Evolutionary conservation across 768 basidiomycete genomes (phyloP), one percentile per base, ranked within the genome.

Genomic region (Mycena venus): DNA sequence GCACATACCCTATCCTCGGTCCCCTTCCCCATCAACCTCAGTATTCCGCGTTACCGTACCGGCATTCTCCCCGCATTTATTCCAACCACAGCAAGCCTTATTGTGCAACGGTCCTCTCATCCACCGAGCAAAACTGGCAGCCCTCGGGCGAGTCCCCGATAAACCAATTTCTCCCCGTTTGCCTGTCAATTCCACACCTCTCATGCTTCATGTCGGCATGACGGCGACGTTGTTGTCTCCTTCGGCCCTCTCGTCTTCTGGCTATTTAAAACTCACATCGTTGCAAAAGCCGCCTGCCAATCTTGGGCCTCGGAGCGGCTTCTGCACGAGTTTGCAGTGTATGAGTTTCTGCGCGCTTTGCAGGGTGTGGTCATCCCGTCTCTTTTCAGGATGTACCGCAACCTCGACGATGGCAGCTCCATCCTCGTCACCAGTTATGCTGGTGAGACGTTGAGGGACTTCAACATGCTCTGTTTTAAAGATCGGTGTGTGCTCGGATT

Each of bases 241-340:
- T 65, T 65, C 25, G 64, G 44, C 27, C 49, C 49, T 36, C 49
- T 65, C 49, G 11, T 65, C 47, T 65, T 65, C 27, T 65, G 64
- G 64, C 25, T 65, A 3, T 65, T 65, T 47, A 49, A 65, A 27
- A 27, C 49, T 47, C 47, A 27, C 32, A 38, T 53, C 23, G 64
- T 65, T 53, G 64, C 64, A 4, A 65, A 65, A 34, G 49, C 64
- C 14, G 49, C 49, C 4, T 53, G 53, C 11, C 49, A 53, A 53
- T 29, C 23, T 12, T 34, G 32, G 5, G 49, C 64, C 64, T 55
- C 9, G 49, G 64, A 65, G 51, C 47, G 64, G 7, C 64, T 65
- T 25, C 47, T 25, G 49, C 64, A 38, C 49, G 64, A 65, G 44
- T 51, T 53, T 15, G 64, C 47, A 32, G 49, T 65, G 12, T 65